phyloP scores from a whole-genome alignment of 192 early-diverging fungal genomes.

The Podila epigama region DNA sequence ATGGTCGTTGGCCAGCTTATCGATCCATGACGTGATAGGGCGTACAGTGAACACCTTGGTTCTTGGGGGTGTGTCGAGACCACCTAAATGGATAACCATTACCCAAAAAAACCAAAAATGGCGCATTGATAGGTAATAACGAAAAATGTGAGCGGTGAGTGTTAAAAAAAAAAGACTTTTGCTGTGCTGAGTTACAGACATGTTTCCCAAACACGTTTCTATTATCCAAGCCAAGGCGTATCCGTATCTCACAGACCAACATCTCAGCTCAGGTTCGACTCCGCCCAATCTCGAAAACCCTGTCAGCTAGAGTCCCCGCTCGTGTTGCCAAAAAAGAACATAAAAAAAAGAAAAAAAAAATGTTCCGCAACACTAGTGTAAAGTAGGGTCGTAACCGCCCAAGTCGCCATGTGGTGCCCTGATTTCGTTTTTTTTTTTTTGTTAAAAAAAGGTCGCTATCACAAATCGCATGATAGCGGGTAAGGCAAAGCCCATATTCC shows the following conservation, averaged over 20 bases:
- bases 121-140: too few species aligned
- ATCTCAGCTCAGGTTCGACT: not conserved
- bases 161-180: not conserved
- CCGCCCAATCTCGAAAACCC: too few species aligned
- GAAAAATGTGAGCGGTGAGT: not conserved
- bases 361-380: too few species aligned
- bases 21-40: conserved; percentile 44
- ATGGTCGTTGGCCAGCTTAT: conserved; percentile 35
- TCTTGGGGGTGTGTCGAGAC: not conserved
- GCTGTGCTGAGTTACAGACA: not conserved
- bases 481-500: not conserved
- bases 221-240: too few species aligned
- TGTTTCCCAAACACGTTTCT: not conserved
- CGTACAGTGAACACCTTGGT: conserved; percentile 30
- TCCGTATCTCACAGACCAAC: not conserved
- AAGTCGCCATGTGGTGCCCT: not conserved
- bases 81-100: too few species aligned
- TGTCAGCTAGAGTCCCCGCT: too few species aligned
- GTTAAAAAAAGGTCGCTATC: not conserved
- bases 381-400: not conserved
- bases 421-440: not conserved
- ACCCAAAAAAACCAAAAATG: too few species aligned
- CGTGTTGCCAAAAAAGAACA: too few species aligned
- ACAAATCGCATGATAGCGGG: too few species aligned
- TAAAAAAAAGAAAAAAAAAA: too few species aligned